These are phyloP conservation scores for Xylaria sp. DNA, from an alignment of 2,329 filamentous ascomycete species.

Conservation along the genomic window DNA sequence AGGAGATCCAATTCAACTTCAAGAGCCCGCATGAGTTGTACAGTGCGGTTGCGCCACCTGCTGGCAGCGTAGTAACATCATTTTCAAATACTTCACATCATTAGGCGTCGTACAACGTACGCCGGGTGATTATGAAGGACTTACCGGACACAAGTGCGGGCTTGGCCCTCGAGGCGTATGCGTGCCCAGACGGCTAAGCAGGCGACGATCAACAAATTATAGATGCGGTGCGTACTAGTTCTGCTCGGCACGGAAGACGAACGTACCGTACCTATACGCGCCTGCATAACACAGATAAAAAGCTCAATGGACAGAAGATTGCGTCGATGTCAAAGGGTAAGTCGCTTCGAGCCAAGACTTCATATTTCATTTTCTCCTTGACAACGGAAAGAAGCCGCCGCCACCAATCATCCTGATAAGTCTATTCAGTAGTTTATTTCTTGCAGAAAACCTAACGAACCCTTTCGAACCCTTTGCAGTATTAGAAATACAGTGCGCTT, in stretches of 20 bases:
- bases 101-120: constrained; percentile 3
- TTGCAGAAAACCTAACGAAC: constrained; percentile 23
- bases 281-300: constrained; percentile 6
- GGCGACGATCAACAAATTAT: constrained; percentile 20
- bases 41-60: constrained; percentile 2
- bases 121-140: not conserved
- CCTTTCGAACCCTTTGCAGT: constrained; percentile 26
- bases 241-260: constrained; percentile 16
- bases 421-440: constrained; percentile 22
- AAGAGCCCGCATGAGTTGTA: not conserved
- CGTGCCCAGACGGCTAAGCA: constrained; percentile 29
- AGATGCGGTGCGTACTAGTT: constrained; percentile 23
- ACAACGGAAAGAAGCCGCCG: constrained; percentile 2
- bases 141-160: constrained; percentile 11
- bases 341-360: constrained; percentile 18
- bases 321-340: not conserved
- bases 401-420: constrained; percentile 3
- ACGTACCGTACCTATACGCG: constrained; percentile 13
- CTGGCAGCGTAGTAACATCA: constrained; percentile 9
- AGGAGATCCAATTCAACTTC: constrained; percentile 16
- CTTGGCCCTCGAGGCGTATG: constrained; percentile 24
- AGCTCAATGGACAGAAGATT: not conserved
- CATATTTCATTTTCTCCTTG: constrained; percentile 17
- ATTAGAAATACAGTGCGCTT: constrained; percentile 31
- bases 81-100: constrained; percentile 20